phyloP scores from a whole-genome alignment of 2,329 filamentous ascomycete species.

The Chaetomium globosum region DNA sequence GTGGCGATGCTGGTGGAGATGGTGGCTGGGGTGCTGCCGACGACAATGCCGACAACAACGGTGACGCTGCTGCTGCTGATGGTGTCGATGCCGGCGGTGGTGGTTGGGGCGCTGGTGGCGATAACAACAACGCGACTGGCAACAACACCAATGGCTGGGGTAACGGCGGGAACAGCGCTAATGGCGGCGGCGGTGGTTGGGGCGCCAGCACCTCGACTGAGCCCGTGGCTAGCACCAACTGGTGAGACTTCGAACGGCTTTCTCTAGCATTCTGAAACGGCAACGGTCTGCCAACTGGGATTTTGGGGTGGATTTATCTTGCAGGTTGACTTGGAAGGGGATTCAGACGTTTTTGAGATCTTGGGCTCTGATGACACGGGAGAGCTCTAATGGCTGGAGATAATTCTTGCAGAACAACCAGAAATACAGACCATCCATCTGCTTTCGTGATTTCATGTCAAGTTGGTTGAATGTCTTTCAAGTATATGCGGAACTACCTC shows the following conservation, averaged over 20 bases:
- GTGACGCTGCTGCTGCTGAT: slow-evolving; percentile 6
- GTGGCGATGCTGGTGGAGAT: slow-evolving; percentile 9
- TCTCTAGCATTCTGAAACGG: slow-evolving; percentile 13
- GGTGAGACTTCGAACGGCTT: slow-evolving; percentile 13
- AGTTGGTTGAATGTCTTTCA: too few relatives aligned
- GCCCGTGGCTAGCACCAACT: slow-evolving; percentile 13
- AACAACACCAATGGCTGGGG: slow-evolving; percentile 27
- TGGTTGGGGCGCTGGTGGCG: slow-evolving; percentile 27
- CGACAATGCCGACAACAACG: slow-evolving; percentile 12
- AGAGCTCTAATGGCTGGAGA: not conserved
- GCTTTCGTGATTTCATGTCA: not conserved
- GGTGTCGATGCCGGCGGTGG: slow-evolving; percentile 14
- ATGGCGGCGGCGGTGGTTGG: slow-evolving; percentile 1
- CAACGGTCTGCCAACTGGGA: slow-evolving; percentile 1
- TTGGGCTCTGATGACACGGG: not conserved
- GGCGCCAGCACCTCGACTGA: not conserved
- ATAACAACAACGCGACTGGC: slow-evolving; percentile 10
- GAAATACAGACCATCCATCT: slow-evolving; percentile 4
- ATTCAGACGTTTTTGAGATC: slow-evolving; percentile 16
- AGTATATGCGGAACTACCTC: not conserved
- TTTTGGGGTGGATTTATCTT: slow-evolving; percentile 20
- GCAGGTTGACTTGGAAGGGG: slow-evolving; percentile 7
- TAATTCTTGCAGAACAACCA: slow-evolving; percentile 15
- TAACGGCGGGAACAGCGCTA: not conserved
- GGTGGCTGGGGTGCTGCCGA: slow-evolving; percentile 30